Evolutionary conservation across 192 early-diverging fungal species (phyloP).

Genomic region (Phycomyces blakesleeanus): DNA sequence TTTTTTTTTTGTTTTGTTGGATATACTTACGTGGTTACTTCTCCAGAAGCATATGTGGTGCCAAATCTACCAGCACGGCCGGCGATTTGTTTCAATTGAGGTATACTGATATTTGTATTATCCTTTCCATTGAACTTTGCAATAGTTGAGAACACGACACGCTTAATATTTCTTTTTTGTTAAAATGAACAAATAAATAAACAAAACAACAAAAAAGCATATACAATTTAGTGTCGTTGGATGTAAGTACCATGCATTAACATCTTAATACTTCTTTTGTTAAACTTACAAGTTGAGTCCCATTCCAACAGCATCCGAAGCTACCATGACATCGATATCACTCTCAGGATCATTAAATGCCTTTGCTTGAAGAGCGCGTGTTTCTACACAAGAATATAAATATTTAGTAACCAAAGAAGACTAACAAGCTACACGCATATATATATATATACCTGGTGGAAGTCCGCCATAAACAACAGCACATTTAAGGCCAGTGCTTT

Average conservation of each 20-base stretch:
- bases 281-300: conserved; percentile 82
- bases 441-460: conserved; percentile 62
- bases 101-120: conserved; percentile 51
- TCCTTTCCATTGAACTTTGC: conserved; percentile 77
- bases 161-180: conserved; percentile 80
- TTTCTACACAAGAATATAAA: conserved; percentile 49
- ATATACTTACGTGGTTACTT: conserved; percentile 63
- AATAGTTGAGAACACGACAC: conserved; percentile 79
- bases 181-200: too few relatives aligned
- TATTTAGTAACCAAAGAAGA: too few relatives aligned
- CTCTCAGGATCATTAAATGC: conserved; percentile 83
- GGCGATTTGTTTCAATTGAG: conserved; percentile 91
- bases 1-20: conserved; percentile 19
- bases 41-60: conserved; percentile 60
- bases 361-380: conserved; percentile 80
- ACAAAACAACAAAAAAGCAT: background rate
- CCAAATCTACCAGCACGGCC: conserved; percentile 87
- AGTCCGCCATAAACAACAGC: conserved; percentile 92
- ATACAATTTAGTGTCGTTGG: too few relatives aligned
- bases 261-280: background rate
- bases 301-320: conserved; percentile 97
- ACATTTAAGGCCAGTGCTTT: conserved; percentile 63
- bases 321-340: conserved; percentile 81
- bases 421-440: conserved; percentile 35
- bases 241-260: too few relatives aligned